Conservation (phyloP, 2,329 filamentous ascomycete species). For the Ascochyta pisi region DNA sequence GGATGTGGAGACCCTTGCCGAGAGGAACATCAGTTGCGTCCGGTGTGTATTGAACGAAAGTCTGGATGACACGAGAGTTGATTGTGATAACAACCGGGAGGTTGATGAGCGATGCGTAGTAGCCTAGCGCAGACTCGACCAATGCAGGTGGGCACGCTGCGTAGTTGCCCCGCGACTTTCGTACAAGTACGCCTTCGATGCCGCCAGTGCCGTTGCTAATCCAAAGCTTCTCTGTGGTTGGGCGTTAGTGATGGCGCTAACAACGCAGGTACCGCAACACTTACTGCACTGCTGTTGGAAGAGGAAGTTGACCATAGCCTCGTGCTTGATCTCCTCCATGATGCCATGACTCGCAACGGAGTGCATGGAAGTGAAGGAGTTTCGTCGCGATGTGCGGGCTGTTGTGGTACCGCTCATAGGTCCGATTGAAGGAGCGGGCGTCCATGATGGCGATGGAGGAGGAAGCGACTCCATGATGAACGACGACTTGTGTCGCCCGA, state of each 20-base stretch:
- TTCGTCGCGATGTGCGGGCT: slow-evolving; percentile 25
- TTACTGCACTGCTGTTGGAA: slow-evolving; percentile 76
- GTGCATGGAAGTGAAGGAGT: slow-evolving; percentile 24
- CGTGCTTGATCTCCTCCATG: slow-evolving; percentile 74
- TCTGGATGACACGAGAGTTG: slow-evolving; percentile 80
- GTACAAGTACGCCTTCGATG: slow-evolving; percentile 62
- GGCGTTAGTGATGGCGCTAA: slow-evolving; percentile 10
- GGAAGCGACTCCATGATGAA: slow-evolving; percentile 20
- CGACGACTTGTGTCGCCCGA: slow-evolving; percentile 24
- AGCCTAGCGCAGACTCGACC: slow-evolving; percentile 67
- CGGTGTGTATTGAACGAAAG: slow-evolving; percentile 75
- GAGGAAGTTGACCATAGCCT: slow-evolving; percentile 83
- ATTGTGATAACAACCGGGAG: slow-evolving; percentile 80
- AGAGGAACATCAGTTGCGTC: slow-evolving; percentile 77
- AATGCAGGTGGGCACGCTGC: slow-evolving; percentile 75
- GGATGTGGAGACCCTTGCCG: slow-evolving; percentile 77
- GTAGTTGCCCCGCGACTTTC: slow-evolving; percentile 73
- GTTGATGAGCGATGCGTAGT: slow-evolving; percentile 72
- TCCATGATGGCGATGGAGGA: slow-evolving; percentile 22
- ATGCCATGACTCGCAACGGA: slow-evolving; percentile 18
- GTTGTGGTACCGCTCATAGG: slow-evolving; percentile 19
- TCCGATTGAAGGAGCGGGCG: slow-evolving; percentile 15
- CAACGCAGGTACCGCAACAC: slow-evolving; percentile 9
- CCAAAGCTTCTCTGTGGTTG: slow-evolving; percentile 64
- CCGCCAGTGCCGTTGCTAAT: slow-evolving; percentile 66